These are phyloP conservation scores for Talaromyces funiculosus DNA, from an alignment of 2,329 filamentous ascomycete genomes.

Conservation along the genomic window DNA sequence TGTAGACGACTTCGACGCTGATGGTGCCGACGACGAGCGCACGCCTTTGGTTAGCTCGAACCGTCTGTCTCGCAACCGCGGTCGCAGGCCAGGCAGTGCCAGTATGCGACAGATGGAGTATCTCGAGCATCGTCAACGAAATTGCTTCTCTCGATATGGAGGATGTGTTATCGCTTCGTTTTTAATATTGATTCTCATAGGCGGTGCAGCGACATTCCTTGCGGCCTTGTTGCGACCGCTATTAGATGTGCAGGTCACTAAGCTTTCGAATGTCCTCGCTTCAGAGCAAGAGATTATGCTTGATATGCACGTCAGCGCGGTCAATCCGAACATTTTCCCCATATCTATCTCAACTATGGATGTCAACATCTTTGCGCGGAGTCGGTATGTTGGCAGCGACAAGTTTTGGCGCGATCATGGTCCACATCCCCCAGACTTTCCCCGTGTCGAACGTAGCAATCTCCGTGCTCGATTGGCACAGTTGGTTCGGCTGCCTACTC, in stretches of 20 bases:
- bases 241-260: slow-evolving; percentile 67
- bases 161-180: slow-evolving; percentile 80
- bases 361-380: slow-evolving; percentile 90
- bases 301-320: slow-evolving; percentile 77
- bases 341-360: slow-evolving; percentile 83
- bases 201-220: slow-evolving; percentile 82
- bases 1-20: slow-evolving; percentile 75
- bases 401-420: slow-evolving; percentile 35
- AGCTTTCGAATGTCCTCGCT: slow-evolving; percentile 83
- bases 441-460: slow-evolving; percentile 29
- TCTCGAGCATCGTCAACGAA: slow-evolving; percentile 59
- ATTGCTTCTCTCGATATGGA: slow-evolving; percentile 69
- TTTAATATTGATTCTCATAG: slow-evolving; percentile 72
- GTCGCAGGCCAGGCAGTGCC: slow-evolving; percentile 50
- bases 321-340: slow-evolving; percentile 89
- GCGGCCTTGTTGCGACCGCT: slow-evolving; percentile 88
- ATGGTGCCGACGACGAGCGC: slow-evolving; percentile 77
- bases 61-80: slow-evolving; percentile 55
- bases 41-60: slow-evolving; percentile 69
- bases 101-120: slow-evolving; percentile 68
- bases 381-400: slow-evolving; percentile 70
- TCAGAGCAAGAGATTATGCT: slow-evolving; percentile 95
- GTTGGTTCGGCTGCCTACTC: slow-evolving; percentile 23
- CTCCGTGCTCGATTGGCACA: slow-evolving; percentile 28
- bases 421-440: slow-evolving; percentile 24